Evolutionary conservation across 202 grass and related monocot genomes (phyloP), one percentile per base, ranked within the genome.

Genomic region (Eragrostis tef): DNA sequence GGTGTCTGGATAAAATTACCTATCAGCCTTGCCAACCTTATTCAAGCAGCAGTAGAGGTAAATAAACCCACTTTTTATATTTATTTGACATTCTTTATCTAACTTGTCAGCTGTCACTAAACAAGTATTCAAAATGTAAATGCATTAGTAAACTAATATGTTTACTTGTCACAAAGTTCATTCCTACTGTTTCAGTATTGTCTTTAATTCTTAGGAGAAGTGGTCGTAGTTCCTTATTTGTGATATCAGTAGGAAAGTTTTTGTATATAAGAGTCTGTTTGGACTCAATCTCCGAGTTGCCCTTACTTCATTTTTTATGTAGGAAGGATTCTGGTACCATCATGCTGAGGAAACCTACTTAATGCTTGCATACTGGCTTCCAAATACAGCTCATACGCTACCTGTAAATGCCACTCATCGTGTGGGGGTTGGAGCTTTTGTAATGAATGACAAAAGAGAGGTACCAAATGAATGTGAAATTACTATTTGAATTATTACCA

Each of bases 241-340:
- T 56, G 53, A 17, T 67, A 24, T 6, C 4, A 22, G 11, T 59
- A n/a, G 31, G 51, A 0, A 5, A 27, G 26, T 2, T 24, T n/a
- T 63, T 73, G 4, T 49, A 58, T 84, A 39, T n/a, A n/a, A n/a
- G 15, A 76, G 68, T 19, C 12, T 59, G 16, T 70, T 41, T 76
- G 62, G 15, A 31, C 8, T 54, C 73, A 13, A 61, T 72, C 27
- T 54, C 66, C 83, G 16, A 70, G 79, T 86, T 67, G 2, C 19
- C 43, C 62, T 62, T 60, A 74, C 62, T 71, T 77, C 74, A 42
- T 85, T 42, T 71, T n/a, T 91, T n/a, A 54, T 93, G 43, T 69
- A 94, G 95, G 90, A 98, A 81, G 95, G 95, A 89, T 98, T 98
- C 90, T 98, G 90, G 90, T 98, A 90, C 64, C 95, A 98, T 85